Base-by-base conservation (phyloP, 1,284 basidiomycete species). In the Amylostereum areolatum region DNA sequence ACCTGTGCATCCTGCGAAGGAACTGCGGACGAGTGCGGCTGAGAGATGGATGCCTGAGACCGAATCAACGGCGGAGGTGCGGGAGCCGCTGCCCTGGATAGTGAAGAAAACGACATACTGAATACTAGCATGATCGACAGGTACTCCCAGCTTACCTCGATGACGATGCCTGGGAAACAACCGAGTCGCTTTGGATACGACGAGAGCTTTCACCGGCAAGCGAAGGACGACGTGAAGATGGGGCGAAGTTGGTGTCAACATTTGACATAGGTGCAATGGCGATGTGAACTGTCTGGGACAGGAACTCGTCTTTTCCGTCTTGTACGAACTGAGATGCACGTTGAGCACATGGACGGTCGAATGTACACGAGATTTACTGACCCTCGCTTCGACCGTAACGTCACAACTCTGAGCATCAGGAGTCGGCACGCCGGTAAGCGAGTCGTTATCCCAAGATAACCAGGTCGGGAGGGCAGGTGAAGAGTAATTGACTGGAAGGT, bases 391-490 rank as follows among this genome's bases (percentile, higher is more conserved):
- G 29, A 81, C 81, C 11, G 77, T 84, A 49, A 91, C 76, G 50
- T 84, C 82, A 61, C 82, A 85, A 54, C 77, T 82, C 62, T 84
- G 78, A 33, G 87, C 82, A 56, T 86, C 85, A 25, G 76, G 70
- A 35, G 84, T 77, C 29, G 89, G 89, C 36, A 79, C 78, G 29
- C 89, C 89, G 43, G 80, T 78, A 30, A 92, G 71, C 43, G 81
- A 75, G 53, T 87, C 85, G 48, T 89, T 86, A 58, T 90, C 86
- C 93, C 94, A 97, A 8, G 75, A 73, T 28, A 98, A 70, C 95
- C 95, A 98, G 1, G 78, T 61, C 0, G 95, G 94, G 12, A 96
- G 75, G 43, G 71, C 75, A 9, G 92, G 90, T 1, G 90, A 93
- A 55, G 73, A 81, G 62, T 89, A 97, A 28, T 77, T 72, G 31